Conservation (phyloP, 495 filamentous ascomycete species). For the Daldinia decipiens region DNA sequence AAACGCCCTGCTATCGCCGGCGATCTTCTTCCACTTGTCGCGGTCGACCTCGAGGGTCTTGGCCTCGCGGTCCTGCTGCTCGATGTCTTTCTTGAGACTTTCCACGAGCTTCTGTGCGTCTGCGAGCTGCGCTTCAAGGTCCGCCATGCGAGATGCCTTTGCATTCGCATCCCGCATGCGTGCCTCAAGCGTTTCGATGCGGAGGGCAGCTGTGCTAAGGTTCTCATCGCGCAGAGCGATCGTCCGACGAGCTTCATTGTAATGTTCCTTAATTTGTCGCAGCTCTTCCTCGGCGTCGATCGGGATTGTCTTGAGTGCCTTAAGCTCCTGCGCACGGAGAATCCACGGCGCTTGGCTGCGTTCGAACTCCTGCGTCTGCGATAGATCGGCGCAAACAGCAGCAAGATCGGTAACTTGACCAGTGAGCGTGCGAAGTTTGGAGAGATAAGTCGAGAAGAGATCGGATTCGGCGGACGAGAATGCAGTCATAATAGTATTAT, state of each 20-base stretch:
- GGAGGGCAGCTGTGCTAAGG: constrained; percentile 79
- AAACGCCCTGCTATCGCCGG: constrained; percentile 69
- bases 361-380: constrained; percentile 87
- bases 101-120: constrained; percentile 65
- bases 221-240: constrained; percentile 72
- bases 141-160: constrained; percentile 69
- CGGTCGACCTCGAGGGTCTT: constrained; percentile 69
- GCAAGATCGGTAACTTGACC: constrained; percentile 76
- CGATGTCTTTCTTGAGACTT: constrained; percentile 70
- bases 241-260: constrained; percentile 70
- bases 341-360: constrained; percentile 79
- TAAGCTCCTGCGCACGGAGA: constrained; percentile 79
- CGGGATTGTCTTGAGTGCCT: constrained; percentile 77
- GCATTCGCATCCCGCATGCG: constrained; percentile 81
- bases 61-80: constrained; percentile 67
- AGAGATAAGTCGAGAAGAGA: constrained; percentile 73
- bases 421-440: constrained; percentile 71
- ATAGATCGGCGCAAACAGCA: constrained; percentile 75
- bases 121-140: constrained; percentile 69
- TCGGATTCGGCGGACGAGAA: constrained; percentile 65
- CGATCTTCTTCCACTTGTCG: constrained; percentile 79
- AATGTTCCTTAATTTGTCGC: constrained; percentile 76
- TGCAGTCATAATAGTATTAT: constrained; percentile 61
- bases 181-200: constrained; percentile 90
- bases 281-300: constrained; percentile 84